Conservation (phyloP, 2,329 filamentous ascomycete genomes). For the Fusarium praegraminearum region DNA sequence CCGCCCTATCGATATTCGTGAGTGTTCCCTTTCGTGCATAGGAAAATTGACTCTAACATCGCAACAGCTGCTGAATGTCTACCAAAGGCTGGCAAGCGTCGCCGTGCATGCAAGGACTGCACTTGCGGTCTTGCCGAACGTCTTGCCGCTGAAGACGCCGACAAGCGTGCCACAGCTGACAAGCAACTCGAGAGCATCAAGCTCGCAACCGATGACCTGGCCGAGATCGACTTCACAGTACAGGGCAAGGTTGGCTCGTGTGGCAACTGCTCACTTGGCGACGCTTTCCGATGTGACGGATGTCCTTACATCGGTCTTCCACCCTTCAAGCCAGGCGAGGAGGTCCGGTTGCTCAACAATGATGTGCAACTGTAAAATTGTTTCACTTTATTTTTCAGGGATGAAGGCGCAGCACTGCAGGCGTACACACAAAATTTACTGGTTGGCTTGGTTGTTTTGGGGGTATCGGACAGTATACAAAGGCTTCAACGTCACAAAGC, state of each 20-base stretch:
- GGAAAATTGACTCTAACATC: constrained; percentile 20
- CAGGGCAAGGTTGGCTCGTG: constrained; percentile 96
- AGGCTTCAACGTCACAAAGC: constrained; percentile 26
- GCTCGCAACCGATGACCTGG: constrained; percentile 80
- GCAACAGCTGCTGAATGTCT: constrained; percentile 80
- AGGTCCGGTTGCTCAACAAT: constrained; percentile 88
- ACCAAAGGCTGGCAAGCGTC: constrained; percentile 87
- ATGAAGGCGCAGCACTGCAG: constrained; percentile 41
- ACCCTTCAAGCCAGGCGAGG: constrained; percentile 96
- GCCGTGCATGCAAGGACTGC: constrained; percentile 97
- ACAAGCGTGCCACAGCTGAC: constrained; percentile 74
- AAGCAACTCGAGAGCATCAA: constrained; percentile 76
- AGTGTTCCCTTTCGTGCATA: constrained; percentile 54
- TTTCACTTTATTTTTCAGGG: constrained; percentile 19
- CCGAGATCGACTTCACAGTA: constrained; percentile 96
- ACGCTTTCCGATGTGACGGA: constrained; percentile 82
- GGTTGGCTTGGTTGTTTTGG: constrained; percentile 35
- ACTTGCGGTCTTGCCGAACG: constrained; percentile 91
- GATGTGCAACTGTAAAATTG: constrained; percentile 77
- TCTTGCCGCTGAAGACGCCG: constrained; percentile 85
- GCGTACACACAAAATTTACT: constrained; percentile 43
- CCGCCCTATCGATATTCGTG: constrained; percentile 83
- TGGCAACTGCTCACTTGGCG: constrained; percentile 92
- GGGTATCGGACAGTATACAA: constrained; percentile 38
- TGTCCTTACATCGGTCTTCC: constrained; percentile 90